Conservation (phyloP, 2,329 filamentous ascomycete genomes). For the Nakataea oryzae region DNA sequence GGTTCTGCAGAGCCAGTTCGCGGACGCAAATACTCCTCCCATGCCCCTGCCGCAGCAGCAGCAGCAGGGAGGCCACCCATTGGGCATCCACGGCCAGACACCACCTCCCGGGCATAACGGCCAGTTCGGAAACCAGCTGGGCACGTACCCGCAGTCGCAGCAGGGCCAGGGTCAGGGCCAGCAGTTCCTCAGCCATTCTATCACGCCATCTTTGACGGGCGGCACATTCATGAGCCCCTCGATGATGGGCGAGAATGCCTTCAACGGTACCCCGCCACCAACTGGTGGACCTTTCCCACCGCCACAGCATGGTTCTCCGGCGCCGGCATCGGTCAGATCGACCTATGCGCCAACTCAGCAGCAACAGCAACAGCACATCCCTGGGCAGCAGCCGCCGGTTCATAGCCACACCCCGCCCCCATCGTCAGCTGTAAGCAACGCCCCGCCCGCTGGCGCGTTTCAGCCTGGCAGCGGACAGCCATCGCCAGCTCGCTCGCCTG, state of each 20-base stretch:
- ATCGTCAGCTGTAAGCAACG: neutral
- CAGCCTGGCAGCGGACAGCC: neutral
- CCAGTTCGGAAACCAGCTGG: neutral
- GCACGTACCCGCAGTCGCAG: neutral
- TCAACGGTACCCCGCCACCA: neutral
- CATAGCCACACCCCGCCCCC: neutral
- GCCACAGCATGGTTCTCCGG: neutral
- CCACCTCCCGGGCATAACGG: neutral
- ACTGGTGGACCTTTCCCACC: no score
- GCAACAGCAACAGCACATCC: neutral
- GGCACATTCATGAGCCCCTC: neutral
- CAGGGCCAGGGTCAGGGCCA: neutral
- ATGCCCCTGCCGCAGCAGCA: constrained; percentile 3
- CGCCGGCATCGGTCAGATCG: neutral
- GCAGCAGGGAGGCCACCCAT: neutral
- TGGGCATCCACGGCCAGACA: neutral
- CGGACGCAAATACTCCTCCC: neutral
- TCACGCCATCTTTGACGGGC: neutral
- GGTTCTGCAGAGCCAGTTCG: neutral
- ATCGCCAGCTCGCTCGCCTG: neutral
- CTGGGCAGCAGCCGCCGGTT: neutral
- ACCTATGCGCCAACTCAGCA: neutral
- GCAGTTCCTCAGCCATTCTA: neutral
- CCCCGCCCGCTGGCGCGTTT: neutral
- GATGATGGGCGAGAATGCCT: neutral